Base-by-base conservation (phyloP, 2,329 filamentous ascomycete species). In the Chaetomium globosum region DNA sequence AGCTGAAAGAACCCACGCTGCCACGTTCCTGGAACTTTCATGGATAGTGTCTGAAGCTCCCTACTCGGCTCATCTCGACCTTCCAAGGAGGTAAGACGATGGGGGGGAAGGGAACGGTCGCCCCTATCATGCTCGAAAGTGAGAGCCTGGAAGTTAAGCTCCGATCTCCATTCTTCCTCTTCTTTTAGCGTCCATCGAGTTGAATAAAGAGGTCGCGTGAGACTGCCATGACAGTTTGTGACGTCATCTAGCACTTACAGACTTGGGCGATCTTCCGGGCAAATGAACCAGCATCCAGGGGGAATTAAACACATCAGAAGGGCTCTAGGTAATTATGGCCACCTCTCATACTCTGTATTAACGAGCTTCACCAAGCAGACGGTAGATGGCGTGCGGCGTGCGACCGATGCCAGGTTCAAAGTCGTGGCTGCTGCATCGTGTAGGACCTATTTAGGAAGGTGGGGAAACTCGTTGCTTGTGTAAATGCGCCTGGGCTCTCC, bases 181-280 rank as follows among this genome's bases (percentile, higher is more conserved):
- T n/a, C 19, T 23, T 48, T 48, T 12, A n/a, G 51, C 26, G 16
- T 53, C 51, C 51, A 28, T 53, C 51, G 39, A 43, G 39, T 43
- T 19, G 39, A 16, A 43, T 7, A 43, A 43, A 19, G 39, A 43
- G 39, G 51, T 31, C 51, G 51, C 13, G 23, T 53, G 21, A 52
- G 49, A 46, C 36, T 30, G 55, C 6, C 13, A 21, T 48, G n/a
- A 21, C 46, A 23, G 21, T 23, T 10, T n/a, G 59, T 61, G 59
- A 61, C 59, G 59, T 61, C 59, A 61, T 61, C 21, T 4, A 5
- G 46, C 19, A 33, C 19, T 49, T 10, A 33, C 53, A 31, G 9
- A 8, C 16, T 7, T 23, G 6, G 26, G 16, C 2, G 56, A 19
- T 48, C n/a, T 19, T 57, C 23, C 1, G 10, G n/a, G 9, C n/a